Base-by-base conservation (phyloP, 2,329 filamentous ascomycete genomes). In the Pseudovirgaria hyperparasitica region DNA sequence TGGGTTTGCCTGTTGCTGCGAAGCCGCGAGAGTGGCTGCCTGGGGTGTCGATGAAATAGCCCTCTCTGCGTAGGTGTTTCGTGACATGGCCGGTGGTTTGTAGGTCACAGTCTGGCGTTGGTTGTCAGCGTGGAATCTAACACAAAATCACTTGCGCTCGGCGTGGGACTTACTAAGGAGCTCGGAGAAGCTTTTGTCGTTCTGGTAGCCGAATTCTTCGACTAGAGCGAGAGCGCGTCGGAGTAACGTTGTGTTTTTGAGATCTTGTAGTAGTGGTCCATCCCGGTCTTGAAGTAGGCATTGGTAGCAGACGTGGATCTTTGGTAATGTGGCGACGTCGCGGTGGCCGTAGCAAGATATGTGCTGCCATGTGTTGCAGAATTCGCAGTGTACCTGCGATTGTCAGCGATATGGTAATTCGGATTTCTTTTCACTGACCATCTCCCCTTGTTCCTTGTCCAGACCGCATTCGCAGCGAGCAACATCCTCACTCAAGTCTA, bases 361-460 rank as follows among this genome's bases (percentile, higher is more conserved):
- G 42, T 66, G 62, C 34, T 66, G 62, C 39, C 51, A 57, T 7
- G 46, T 57, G 19, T 47, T 36, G 35, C 62, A 66, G 32, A 54
- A 61, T 9, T 37, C 31, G 34, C 62, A 66, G 29, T 51, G 28
- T n/a, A 62, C 39, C 60, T 63, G 29, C 9, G 30, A 30, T 12
- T 31, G 25, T 32, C n/a, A 27, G 20, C 16, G 13, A 19, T 5
- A 11, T 9, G 13, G 4, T 12, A 19, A 20, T 5, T n/a, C n/a
- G 9, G 16, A 18, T 13, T 2, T 25, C 9, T 24, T 37, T 32
- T 38, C 59, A 29, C 50, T 37, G 39, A 62, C 61, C 58, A 61
- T 61, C 11, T 46, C 45, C 27, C 33, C 41, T 26, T 62, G 57
- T 30, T 56, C 49, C 12, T 46, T 40, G 13, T 46, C 35, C 37